A percentile compares a stretch with the other conserved stretches of the same genome.
Evolutionary conservation across 495 filamentous ascomycete genomes (phyloP).

Genomic region (Podospora anserina): DNA sequence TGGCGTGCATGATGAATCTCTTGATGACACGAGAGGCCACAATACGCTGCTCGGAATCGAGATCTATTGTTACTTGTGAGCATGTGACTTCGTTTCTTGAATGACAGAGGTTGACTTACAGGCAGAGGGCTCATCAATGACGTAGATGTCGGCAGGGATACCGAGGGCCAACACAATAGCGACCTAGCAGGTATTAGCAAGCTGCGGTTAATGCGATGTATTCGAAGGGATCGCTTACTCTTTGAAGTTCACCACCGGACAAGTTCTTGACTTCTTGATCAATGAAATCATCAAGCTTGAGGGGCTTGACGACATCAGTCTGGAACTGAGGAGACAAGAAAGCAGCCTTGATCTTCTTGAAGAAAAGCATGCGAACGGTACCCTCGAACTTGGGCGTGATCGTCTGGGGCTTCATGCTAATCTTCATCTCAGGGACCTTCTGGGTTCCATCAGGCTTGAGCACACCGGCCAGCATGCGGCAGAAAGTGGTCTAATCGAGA

Average conservation of each 20-base stretch:
- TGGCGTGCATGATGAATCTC: slow-evolving; percentile 98
- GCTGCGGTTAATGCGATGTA: no score
- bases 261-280: slow-evolving; percentile 98
- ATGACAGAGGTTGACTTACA: slow-evolving; percentile 22
- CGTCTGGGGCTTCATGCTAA: slow-evolving; percentile 99
- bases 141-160: slow-evolving; percentile 94
- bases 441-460: slow-evolving; percentile 77
- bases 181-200: slow-evolving; percentile 46
- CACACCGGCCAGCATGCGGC: slow-evolving; percentile 87
- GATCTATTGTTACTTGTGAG: slow-evolving; percentile 31
- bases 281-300: slow-evolving; percentile 97
- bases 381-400: slow-evolving; percentile 97
- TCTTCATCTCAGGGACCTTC: slow-evolving; percentile 86
- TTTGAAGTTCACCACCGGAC: slow-evolving; percentile 97
- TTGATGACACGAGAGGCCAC: slow-evolving; percentile 96
- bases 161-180: slow-evolving; percentile 95
- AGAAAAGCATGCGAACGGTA: slow-evolving; percentile 79
- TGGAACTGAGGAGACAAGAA: slow-evolving; percentile 98
- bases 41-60: slow-evolving; percentile 99
- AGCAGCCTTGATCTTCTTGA: slow-evolving; percentile 84
- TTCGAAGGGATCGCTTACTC: slow-evolving; percentile 37
- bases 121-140: slow-evolving; percentile 75
- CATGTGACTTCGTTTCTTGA: neutral
- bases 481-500: slow-evolving; percentile 93
- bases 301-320: slow-evolving; percentile 97